Conservation (phyloP, 805 yeast genomes). For the Saccharomycopsis malanga region DNA sequence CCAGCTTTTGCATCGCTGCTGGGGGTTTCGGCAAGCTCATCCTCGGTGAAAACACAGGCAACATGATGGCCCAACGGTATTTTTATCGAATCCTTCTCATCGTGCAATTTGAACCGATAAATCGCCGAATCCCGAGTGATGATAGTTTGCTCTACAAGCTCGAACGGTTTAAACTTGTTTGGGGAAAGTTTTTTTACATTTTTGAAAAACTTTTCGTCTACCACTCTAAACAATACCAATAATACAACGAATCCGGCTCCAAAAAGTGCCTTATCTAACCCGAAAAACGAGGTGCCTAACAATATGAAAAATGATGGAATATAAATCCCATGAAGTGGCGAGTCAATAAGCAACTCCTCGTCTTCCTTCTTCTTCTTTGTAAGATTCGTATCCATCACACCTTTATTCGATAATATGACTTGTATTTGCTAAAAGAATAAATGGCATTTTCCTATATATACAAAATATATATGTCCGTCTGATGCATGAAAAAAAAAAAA, state of each 20-base stretch:
- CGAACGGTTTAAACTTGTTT: slow-evolving; percentile 56
- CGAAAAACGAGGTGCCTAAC: slow-evolving; percentile 53
- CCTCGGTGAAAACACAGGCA: slow-evolving; percentile 40
- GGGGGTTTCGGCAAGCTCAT: slow-evolving; percentile 6
- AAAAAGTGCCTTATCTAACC: slow-evolving; percentile 28
- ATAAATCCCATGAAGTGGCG: slow-evolving; percentile 66
- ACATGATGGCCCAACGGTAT: slow-evolving; percentile 74
- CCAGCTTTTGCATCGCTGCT: slow-evolving; percentile 24
- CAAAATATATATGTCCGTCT: background rate
- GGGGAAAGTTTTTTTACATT: slow-evolving; percentile 40
- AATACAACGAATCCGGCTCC: slow-evolving; percentile 25
- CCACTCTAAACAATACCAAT: slow-evolving; percentile 36
- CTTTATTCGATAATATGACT: no score
- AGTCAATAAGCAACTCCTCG: slow-evolving; percentile 10
- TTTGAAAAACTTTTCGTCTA: slow-evolving; percentile 28
- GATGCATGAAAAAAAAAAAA: no score
- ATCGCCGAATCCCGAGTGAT: slow-evolving; percentile 64
- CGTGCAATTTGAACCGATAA: slow-evolving; percentile 60
- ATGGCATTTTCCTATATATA: no score
- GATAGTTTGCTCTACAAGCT: slow-evolving; percentile 66
- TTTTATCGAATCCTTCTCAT: slow-evolving; percentile 53
- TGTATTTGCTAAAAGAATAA: no score
- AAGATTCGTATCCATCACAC: background rate
- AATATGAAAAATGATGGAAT: slow-evolving; percentile 59
- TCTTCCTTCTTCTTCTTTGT: background rate